Conservation (phyloP, 2,329 filamentous ascomycete genomes). For the Ophidiomyces ophidiicola region DNA sequence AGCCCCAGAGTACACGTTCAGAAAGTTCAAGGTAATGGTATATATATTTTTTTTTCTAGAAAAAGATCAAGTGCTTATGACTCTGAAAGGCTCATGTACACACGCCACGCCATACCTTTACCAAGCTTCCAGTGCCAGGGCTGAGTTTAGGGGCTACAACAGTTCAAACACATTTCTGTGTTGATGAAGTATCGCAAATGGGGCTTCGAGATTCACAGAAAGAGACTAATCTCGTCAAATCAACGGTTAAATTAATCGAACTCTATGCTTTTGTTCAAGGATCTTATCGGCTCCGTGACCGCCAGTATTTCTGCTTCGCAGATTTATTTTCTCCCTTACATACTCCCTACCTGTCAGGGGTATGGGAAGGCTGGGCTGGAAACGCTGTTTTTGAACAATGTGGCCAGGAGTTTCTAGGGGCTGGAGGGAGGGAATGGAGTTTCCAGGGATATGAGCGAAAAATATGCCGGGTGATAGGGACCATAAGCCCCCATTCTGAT, state of each 20-base stretch:
- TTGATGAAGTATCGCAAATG: constrained; percentile 10
- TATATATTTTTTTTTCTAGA: no score
- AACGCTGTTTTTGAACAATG: constrained; percentile 8
- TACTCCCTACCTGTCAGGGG: constrained; percentile 10
- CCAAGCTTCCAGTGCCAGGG: no score
- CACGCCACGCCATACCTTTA: no score
- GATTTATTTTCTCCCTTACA: constrained; percentile 13
- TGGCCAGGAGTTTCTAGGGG: constrained; percentile 8
- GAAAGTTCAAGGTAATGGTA: no score
- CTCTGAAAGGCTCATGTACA: no score
- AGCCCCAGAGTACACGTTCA: no score
- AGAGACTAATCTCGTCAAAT: background rate
- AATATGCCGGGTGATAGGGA: constrained; percentile 11
- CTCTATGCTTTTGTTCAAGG: constrained; percentile 15
- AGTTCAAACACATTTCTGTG: no score
- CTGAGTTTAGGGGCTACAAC: no score
- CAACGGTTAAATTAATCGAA: constrained; percentile 8
- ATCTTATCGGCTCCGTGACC: constrained; percentile 11
- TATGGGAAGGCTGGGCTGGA: constrained; percentile 10
- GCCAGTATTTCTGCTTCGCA: constrained; percentile 13
- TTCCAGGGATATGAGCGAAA: background rate
- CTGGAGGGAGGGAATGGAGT: background rate
- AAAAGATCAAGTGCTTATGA: no score
- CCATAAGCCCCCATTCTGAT: background rate
- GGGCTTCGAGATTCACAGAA: background rate